Evolutionary conservation across 495 filamentous ascomycete species (phyloP), one percentile per base, ranked within the genome.

Genomic region (Diplogelasinospora grovesii): DNA sequence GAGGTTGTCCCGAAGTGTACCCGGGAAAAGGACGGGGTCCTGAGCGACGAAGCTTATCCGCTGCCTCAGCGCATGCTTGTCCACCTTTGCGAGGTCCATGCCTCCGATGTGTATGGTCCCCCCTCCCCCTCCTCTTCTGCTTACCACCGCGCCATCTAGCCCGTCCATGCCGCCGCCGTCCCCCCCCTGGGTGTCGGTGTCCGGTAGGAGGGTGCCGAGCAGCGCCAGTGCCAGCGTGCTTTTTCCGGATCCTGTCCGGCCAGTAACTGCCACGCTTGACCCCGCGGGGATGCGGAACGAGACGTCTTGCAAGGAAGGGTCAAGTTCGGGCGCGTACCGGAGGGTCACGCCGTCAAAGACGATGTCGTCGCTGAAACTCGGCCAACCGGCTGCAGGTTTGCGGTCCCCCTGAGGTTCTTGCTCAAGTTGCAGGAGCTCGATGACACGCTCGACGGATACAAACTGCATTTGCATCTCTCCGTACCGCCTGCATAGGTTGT

Each of bases 401-500:
- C 84, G 56, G 3, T 73, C 68, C 6, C 86, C 86, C 3, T 61
- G 61, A 0, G 78, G 65, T 59, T 93, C 86, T 53, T 84, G 75
- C 25, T 87, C 83, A 2, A 89, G 70, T 41, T 82, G 70, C 2
- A 88, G 68, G 0, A 89, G 66, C 50, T 92, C 86, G 19, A 89
- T 77, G 3, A 93, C 75, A 19, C 86, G 74, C 60, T 93, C 86
- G 2, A 93, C 85, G 0, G 83, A 88, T 10, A 90, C 86, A 46
- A 90, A 90, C 49, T 89, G 81, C 84, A 93, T 89, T 63, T 90
- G 85, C 19, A 93, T 71, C 49, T 83, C 73, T 21, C 86, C 86
- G 46, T 92, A 93, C 36, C 75, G 71, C 26, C 70, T 74, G 61
- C 86, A 93, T 0, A 93, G 66, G 3, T 49, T 50, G 52, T 92